Conservation (phyloP, 176 grass and related monocot genomes). For the Paspalum vaginatum region DNA sequence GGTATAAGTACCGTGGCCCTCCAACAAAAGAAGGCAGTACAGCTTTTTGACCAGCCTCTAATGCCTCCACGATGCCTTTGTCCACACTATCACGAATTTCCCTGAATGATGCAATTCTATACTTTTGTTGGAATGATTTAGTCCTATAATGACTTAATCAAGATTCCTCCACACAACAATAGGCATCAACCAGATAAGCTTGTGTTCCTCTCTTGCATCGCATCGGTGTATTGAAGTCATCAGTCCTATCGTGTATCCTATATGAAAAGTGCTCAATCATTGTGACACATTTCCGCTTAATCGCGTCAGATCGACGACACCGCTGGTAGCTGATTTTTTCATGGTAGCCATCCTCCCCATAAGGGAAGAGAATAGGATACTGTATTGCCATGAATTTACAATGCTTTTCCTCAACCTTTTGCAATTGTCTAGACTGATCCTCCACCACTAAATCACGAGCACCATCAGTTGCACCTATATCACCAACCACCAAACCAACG, state of each 20-base stretch:
- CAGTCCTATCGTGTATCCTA: background rate
- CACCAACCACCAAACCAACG: too few relatives aligned
- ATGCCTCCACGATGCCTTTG: too few relatives aligned
- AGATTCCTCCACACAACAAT: background rate
- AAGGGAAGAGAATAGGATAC: background rate
- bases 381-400: constrained; percentile 16
- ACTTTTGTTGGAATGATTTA: background rate
- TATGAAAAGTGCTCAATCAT: background rate
- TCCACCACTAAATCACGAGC: too few relatives aligned
- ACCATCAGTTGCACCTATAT: too few relatives aligned
- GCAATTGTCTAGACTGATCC: too few relatives aligned
- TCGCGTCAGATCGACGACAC: background rate
- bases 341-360: background rate
- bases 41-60: too few relatives aligned
- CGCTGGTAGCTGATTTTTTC: rapidly evolving
- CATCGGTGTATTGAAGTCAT: constrained; percentile 5
- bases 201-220: too few relatives aligned
- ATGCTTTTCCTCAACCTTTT: too few relatives aligned
- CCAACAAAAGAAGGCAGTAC: too few relatives aligned
- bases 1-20: too few relatives aligned
- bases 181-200: background rate
- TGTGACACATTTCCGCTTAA: background rate
- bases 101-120: too few relatives aligned
- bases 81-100: too few relatives aligned
- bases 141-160: background rate